These are phyloP conservation scores for Beauveria asiatica DNA, from an alignment of 2,329 filamentous ascomycete genomes.

Conservation along the genomic window DNA sequence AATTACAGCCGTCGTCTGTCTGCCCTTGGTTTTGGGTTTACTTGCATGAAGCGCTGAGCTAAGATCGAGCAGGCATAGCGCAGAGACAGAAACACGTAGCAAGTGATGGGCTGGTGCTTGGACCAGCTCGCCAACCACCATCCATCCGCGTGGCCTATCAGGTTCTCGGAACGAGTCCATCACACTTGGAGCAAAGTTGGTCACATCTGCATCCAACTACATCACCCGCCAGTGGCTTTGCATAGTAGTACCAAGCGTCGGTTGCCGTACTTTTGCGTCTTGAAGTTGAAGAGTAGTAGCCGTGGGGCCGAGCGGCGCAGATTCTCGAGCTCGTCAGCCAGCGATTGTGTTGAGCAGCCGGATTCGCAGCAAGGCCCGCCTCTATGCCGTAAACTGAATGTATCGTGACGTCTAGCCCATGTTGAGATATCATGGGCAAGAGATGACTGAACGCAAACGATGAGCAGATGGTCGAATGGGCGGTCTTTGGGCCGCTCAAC, in stretches of 20 bases:
- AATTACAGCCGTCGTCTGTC: not conserved
- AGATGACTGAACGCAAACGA: not conserved
- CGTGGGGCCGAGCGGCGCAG: not conserved
- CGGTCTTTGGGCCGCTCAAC: not conserved
- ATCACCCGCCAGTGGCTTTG: not conserved
- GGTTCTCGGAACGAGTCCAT: not conserved
- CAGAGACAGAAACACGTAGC: not conserved
- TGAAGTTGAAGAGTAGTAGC: not conserved
- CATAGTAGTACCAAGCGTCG: not conserved
- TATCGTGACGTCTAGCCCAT: not conserved
- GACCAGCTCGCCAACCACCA: not conserved
- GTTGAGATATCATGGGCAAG: not conserved
- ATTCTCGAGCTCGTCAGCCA: not conserved
- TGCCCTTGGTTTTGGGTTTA: not conserved
- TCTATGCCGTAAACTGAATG: not conserved
- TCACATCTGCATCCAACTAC: slow-evolving; percentile 2
- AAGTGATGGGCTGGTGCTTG: not conserved
- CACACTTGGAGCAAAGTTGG: not conserved
- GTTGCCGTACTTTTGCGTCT: not conserved
- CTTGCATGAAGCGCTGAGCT: not conserved
- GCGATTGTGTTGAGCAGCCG: not conserved
- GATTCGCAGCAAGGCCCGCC: not conserved
- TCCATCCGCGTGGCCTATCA: not conserved
- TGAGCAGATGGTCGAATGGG: not conserved
- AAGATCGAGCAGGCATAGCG: not conserved